phyloP scores from a whole-genome alignment of 805 yeast species.

The Yarrowia deformans region DNA sequence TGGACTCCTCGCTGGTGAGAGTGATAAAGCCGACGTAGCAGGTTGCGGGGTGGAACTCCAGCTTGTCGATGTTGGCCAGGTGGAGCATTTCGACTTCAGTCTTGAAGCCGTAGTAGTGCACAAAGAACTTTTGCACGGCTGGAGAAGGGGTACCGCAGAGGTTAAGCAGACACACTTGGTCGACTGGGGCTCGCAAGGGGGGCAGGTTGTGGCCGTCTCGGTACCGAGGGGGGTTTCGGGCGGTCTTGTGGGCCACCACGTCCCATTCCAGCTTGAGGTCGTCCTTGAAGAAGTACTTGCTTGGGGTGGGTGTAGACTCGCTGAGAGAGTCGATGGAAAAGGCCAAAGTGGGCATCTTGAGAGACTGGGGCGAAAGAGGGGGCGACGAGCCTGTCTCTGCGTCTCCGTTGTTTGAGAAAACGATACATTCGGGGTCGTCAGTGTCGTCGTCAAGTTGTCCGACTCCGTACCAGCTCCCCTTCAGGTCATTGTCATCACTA shows the following conservation, averaged over 20 bases:
- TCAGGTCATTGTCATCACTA: constrained; percentile 30
- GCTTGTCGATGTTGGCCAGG: constrained; percentile 1
- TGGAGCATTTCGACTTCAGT: constrained; percentile 11
- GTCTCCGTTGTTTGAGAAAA: background rate
- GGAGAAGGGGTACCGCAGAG: constrained; percentile 20
- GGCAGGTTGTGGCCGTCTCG: constrained; percentile 13
- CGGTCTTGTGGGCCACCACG: background rate
- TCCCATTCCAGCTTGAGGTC: constrained; percentile 34
- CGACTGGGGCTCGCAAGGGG: constrained; percentile 23
- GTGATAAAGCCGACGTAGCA: constrained; percentile 15
- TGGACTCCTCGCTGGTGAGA: constrained; percentile 3
- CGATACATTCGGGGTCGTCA: constrained; percentile 20
- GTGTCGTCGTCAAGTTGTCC: constrained; percentile 34
- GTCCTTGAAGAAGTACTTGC: constrained; percentile 38
- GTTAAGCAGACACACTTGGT: constrained; percentile 24
- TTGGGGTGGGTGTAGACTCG: constrained; percentile 29
- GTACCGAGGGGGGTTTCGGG: constrained; percentile 6
- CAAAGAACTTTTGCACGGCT: constrained; percentile 12
- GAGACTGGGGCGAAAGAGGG: constrained; percentile 21
- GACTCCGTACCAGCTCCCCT: constrained; percentile 23
- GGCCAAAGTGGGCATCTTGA: constrained; percentile 31
- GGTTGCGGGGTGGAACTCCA: constrained; percentile 9
- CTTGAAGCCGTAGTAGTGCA: constrained; percentile 27
- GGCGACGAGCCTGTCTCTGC: constrained; percentile 7
- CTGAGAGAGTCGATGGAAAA: constrained; percentile 32